Evolutionary conservation across 83 land plant genomes (phyloP), one percentile per base, ranked within the genome.

Genomic region (Picea engelmannii): DNA sequence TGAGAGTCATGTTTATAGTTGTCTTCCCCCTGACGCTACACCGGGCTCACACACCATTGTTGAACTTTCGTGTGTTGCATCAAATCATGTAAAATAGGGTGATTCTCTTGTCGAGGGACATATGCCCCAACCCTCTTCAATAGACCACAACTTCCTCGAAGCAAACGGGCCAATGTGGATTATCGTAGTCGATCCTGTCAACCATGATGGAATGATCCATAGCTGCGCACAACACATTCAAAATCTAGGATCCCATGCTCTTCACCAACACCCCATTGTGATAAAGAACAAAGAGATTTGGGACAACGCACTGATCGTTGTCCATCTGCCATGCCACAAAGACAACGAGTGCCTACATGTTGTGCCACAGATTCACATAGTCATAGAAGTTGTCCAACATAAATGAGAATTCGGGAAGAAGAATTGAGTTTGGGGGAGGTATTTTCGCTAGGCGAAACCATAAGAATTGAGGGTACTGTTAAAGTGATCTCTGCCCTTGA

Each of bases 21-120:
- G 71, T 76, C 18, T 35, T 69, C 38, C 68, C 83, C 11, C 16
- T 13, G 2, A 52, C 40, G 44, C 60, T 65, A 35, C 73, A 42
- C 71, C 49, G 18, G 7, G 25, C 16, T 16, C 6, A 4, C 0
- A 76, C 49, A 9, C 90, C 21, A 17, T 84, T 84, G 64, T 93
- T 90, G 62, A 68, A 83, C 42, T 38, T 44, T 78, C 97, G 79
- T 10, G 90, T 90, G 52, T 82, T 88, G 86, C 92, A 96, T 75
- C 98, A 82, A 69, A 92, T 70, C 82, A 87, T 67, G 27, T 85
- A 87, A 69, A 86, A 92, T 13, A 81, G 76, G 58, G 81, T 86
- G 66, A 70, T 31, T 31, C 35, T 31, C 35, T 31, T 31, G 2
- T 31, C 2, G 35, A 31, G 35, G 2, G 35, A 2, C 35, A 31